A percentile compares a stretch with the other conserved stretches of the same genome.
Evolutionary conservation across 1,284 basidiomycete genomes (phyloP).

Genomic region (Phylloporus gajari): DNA sequence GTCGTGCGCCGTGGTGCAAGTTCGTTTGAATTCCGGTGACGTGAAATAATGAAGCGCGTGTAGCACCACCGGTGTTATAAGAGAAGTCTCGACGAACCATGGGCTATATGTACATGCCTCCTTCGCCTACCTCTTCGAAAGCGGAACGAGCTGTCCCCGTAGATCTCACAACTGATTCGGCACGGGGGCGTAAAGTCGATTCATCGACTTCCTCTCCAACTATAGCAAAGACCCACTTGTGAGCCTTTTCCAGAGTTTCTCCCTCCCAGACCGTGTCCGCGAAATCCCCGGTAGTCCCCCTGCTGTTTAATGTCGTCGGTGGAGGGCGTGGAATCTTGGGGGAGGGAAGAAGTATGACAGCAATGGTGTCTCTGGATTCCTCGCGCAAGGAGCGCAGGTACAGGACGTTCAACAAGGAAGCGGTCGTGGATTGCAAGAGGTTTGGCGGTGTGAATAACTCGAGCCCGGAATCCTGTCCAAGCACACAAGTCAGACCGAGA

Average conservation of each 20-base stretch:
- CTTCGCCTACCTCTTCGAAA: slow-evolving; percentile 55
- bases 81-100: not conserved
- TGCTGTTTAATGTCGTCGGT: slow-evolving; percentile 49
- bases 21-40: not conserved
- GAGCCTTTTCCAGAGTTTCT: slow-evolving; percentile 47
- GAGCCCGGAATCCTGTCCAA: slow-evolving; percentile 32
- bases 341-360: slow-evolving; percentile 63
- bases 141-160: slow-evolving; percentile 12
- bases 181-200: slow-evolving; percentile 19
- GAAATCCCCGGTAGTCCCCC: slow-evolving; percentile 43
- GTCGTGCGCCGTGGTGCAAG: too few species aligned
- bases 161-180: slow-evolving; percentile 8
- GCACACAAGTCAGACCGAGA: slow-evolving; percentile 8
- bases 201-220: slow-evolving; percentile 35
- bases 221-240: slow-evolving; percentile 48
- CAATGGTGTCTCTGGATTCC: slow-evolving; percentile 31
- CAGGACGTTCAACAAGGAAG: slow-evolving; percentile 59
- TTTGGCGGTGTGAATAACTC: slow-evolving; percentile 66
- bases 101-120: slow-evolving; percentile 66
- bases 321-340: slow-evolving; percentile 53
- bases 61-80: not conserved
- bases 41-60: not conserved
- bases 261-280: slow-evolving; percentile 52
- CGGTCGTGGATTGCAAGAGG: slow-evolving; percentile 65
- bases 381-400: slow-evolving; percentile 28